Evolutionary conservation across 441 rosid species (phyloP).

Genomic region (Viola pubescens): DNA sequence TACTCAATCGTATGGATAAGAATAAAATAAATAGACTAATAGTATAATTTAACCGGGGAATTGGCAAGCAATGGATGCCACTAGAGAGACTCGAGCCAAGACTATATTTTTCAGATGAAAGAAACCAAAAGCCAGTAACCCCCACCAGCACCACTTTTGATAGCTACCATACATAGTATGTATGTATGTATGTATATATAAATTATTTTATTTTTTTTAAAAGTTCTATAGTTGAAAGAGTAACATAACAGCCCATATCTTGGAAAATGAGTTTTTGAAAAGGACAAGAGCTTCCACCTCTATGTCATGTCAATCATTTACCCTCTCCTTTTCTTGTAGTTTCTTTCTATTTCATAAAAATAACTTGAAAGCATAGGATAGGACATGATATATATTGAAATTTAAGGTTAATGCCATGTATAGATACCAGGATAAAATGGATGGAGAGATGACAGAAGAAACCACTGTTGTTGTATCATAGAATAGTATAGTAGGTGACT

Average conservation of each 20-base stretch:
- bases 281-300: not conserved
- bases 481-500: too few relatives aligned
- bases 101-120: slow-evolving; percentile 16
- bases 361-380: not conserved
- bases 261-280: not conserved
- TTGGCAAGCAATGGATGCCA: slow-evolving; percentile 16
- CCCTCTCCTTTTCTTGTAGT: not conserved
- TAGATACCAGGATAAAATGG: not conserved
- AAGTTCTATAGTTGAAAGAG: too few relatives aligned
- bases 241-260: not conserved
- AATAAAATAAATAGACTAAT: too few relatives aligned
- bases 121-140: slow-evolving; percentile 17
- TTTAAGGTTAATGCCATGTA: too few relatives aligned
- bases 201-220: not conserved
- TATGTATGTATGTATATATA: too few relatives aligned
- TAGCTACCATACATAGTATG: not conserved
- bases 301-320: not conserved
- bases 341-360: not conserved
- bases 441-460: not conserved
- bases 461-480: not conserved
- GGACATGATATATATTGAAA: too few relatives aligned
- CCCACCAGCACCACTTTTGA: not conserved
- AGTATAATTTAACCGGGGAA: not conserved
- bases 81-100: slow-evolving; percentile 14
- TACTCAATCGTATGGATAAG: too few relatives aligned